Evolutionary conservation across 371 early-diverging fungal species (phyloP).

Genomic region (Basidiobolus meristosporus): DNA sequence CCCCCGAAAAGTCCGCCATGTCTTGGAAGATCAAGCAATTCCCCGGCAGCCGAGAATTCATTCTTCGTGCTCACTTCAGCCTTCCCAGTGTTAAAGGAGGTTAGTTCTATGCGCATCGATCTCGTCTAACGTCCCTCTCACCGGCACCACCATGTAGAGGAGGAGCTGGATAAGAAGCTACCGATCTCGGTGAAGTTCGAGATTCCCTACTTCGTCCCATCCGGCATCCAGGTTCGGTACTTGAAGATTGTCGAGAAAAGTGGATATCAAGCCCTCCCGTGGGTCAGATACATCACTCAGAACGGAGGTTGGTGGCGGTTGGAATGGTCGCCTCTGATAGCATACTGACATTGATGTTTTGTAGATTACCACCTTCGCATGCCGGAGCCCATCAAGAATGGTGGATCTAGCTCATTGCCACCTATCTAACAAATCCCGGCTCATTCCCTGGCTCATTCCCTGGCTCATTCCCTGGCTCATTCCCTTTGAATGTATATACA

Average conservation of each 20-base stretch:
- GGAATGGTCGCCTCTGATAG: not conserved
- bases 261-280: constrained; percentile 95
- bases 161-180: constrained; percentile 81
- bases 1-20: constrained; percentile 81
- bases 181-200: constrained; percentile 96
- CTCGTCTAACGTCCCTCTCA: not conserved
- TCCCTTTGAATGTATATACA: too few relatives aligned
- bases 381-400: constrained; percentile 42
- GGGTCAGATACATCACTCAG: constrained; percentile 98
- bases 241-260: constrained; percentile 96
- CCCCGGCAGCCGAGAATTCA: constrained; percentile 91
- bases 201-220: constrained; percentile 94
- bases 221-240: constrained; percentile 96
- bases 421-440: too few relatives aligned
- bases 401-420: too few relatives aligned
- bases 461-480: too few relatives aligned
- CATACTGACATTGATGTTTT: not conserved
- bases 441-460: too few relatives aligned
- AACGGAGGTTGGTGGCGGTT: constrained; percentile 49
- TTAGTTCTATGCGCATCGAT: constrained; percentile 10
- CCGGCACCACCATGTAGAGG: constrained; percentile 19
- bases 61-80: constrained; percentile 91
- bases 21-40: constrained; percentile 98
- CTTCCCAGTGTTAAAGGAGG: constrained; percentile 84
- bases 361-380: constrained; percentile 52